A percentile compares a stretch with the other conserved stretches of the same genome.
phyloP scores from a whole-genome alignment of 2,329 filamentous ascomycete species.

The Ophiostoma australiae region DNA sequence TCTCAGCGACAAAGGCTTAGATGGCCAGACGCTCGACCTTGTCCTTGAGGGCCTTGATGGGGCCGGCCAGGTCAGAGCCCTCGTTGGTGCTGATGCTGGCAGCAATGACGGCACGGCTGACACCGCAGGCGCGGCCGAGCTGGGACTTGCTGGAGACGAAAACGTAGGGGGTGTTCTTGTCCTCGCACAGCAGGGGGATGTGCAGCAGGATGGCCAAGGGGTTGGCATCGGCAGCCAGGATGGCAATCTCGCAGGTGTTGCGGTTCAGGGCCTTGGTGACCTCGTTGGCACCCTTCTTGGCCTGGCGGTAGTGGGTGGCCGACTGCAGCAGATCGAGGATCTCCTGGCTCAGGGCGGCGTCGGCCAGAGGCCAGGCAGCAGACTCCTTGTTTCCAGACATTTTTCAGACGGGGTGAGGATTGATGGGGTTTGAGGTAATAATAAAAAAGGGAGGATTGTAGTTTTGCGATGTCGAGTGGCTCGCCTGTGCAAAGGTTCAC shows the following conservation, averaged over 20 bases:
- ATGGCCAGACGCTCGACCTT: constrained; percentile 96
- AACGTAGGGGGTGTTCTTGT: constrained; percentile 53
- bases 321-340: constrained; percentile 79
- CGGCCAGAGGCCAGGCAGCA: constrained; percentile 31
- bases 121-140: constrained; percentile 76
- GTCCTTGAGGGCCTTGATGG: constrained; percentile 85
- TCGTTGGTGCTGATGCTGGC: constrained; percentile 89
- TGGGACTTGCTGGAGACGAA: constrained; percentile 29
- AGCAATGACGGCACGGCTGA: constrained; percentile 80
- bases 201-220: constrained; percentile 86
- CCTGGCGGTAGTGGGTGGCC: constrained; percentile 62
- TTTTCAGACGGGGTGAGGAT: constrained; percentile 17
- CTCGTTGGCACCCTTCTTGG: constrained; percentile 88
- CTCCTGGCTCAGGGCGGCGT: constrained; percentile 47
- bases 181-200: constrained; percentile 81
- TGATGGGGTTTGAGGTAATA: background rate
- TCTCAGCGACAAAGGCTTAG: constrained; percentile 41
- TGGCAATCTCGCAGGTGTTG: constrained; percentile 81
- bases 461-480: constrained; percentile 23
- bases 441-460: constrained; percentile 4
- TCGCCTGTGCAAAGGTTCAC: constrained; percentile 29
- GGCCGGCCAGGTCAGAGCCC: constrained; percentile 75
- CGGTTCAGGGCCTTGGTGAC: constrained; percentile 85
- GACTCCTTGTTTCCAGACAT: constrained; percentile 26
- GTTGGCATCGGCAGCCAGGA: constrained; percentile 82